These are phyloP conservation scores for Kodamaea derodonti DNA, from an alignment of 1,139 yeast genomes.

Conservation along the genomic window DNA sequence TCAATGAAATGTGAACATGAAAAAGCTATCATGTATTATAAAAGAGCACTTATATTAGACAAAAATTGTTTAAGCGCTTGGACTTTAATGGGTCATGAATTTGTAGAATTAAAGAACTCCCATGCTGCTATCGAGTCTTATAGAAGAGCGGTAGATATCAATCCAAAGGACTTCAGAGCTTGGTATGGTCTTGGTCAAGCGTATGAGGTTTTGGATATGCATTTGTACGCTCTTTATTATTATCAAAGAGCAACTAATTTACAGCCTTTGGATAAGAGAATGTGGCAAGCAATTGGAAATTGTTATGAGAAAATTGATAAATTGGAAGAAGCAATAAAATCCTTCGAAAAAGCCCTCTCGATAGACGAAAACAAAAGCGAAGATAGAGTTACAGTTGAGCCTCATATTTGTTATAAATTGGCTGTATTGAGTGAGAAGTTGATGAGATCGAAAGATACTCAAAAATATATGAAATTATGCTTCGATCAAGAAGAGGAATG, in stretches of 20 bases:
- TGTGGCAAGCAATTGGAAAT: conserved; percentile 96
- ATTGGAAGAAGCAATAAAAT: conserved; percentile 57
- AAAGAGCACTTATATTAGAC: conserved; percentile 80
- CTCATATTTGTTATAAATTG: conserved; percentile 58
- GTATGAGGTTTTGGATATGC: conserved; percentile 95
- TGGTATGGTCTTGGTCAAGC: conserved; percentile 99
- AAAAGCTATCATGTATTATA: conserved; percentile 88
- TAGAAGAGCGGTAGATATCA: conserved; percentile 87
- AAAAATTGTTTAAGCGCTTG: conserved; percentile 86
- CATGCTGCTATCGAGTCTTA: conserved; percentile 98
- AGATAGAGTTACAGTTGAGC: conserved; percentile 27
- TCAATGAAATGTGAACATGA: conserved; percentile 92
- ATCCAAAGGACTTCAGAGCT: conserved; percentile 87
- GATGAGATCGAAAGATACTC: conserved; percentile 51
- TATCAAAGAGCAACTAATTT: conserved; percentile 88
- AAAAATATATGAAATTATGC: conserved; percentile 68
- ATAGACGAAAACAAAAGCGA: conserved; percentile 34
- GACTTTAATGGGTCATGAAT: conserved; percentile 99
- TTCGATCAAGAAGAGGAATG: conserved; percentile 63
- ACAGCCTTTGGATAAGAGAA: conserved; percentile 84
- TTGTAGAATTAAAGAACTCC: conserved; percentile 90
- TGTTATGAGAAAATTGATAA: conserved; percentile 82
- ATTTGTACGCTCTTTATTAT: conserved; percentile 84
- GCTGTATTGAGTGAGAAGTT: conserved; percentile 65
- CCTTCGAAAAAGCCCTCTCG: conserved; percentile 51